Percentiles rank a stretch among this genome's conserved stretches.
Evolutionary conservation across 768 basidiomycete species (phyloP).

Genomic region (Dendrothele bispora): DNA sequence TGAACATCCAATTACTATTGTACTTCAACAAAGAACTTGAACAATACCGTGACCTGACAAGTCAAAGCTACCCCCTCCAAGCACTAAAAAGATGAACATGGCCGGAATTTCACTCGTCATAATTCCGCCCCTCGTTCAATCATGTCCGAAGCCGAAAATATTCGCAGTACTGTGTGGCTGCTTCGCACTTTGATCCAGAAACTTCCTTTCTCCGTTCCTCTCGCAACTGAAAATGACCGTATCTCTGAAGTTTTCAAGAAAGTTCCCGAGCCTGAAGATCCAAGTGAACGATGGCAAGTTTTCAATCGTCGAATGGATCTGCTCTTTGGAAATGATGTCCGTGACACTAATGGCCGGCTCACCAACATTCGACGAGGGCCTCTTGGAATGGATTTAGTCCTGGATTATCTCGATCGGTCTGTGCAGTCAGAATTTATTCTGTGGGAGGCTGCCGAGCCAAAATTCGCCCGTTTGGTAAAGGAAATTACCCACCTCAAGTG

Average conservation of each 20-base stretch:
- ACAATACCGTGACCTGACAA: too few relatives aligned
- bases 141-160: constrained; percentile 10
- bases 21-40: too few relatives aligned
- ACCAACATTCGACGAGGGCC: background rate
- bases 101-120: too few relatives aligned
- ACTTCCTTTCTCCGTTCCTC: constrained; percentile 9
- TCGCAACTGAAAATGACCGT: constrained; percentile 4
- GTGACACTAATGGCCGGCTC: constrained; percentile 1
- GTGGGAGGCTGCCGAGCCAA: constrained; percentile 12
- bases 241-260: constrained; percentile 11
- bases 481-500: too few relatives aligned
- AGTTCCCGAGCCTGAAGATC: constrained; percentile 6
- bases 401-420: background rate
- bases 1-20: too few relatives aligned
- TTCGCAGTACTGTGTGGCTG: background rate
- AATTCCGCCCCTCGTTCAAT: background rate
- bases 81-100: too few relatives aligned
- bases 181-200: constrained; percentile 2
- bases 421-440: background rate
- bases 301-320: constrained; percentile 14
- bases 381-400: constrained; percentile 1
- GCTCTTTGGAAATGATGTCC: constrained; percentile 12
- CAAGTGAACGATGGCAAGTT: constrained; percentile 7
- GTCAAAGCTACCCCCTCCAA: too few relatives aligned
- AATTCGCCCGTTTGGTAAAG: constrained; percentile 11